Evolutionary conservation across 2,329 filamentous ascomycete genomes (phyloP).

Genomic region (Arthrinium puccinioides): DNA sequence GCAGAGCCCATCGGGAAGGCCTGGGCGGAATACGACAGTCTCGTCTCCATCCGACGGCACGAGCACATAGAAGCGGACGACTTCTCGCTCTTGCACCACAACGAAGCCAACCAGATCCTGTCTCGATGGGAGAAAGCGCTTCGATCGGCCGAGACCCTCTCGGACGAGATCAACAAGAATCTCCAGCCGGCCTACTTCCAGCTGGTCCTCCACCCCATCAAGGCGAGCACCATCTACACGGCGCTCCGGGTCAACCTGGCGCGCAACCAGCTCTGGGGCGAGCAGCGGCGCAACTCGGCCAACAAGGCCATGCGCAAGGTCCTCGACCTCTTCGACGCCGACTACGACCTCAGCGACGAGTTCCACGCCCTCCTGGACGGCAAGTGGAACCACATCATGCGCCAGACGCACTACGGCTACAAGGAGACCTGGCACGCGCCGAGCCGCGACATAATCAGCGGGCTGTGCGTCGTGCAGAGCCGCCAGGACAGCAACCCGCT

Average conservation of each 20-base stretch:
- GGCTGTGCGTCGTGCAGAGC: conserved; percentile 44
- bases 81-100: conserved; percentile 30
- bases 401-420: conserved; percentile 42
- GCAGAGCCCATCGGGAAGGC: conserved; percentile 39
- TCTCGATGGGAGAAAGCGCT: neutral
- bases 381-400: conserved; percentile 51
- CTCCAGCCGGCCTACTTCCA: conserved; percentile 29
- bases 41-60: conserved; percentile 47
- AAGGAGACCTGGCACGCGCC: conserved; percentile 52
- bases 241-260: conserved; percentile 37
- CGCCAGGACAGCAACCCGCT: conserved; percentile 41
- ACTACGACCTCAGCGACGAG: conserved; percentile 39
- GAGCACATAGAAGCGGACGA: conserved; percentile 50
- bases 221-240: conserved; percentile 47
- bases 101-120: conserved; percentile 1
- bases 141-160: neutral
- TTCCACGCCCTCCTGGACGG: conserved; percentile 44
- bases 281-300: conserved; percentile 48
- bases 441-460: conserved; percentile 45
- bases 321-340: conserved; percentile 40
- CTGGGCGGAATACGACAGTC: conserved; percentile 43
- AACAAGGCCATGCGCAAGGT: conserved; percentile 40
- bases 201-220: conserved; percentile 52
- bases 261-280: conserved; percentile 45
- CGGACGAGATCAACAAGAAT: neutral